Conservation (phyloP, 2,329 filamentous ascomycete species). For the Pestalotiopsis sp. region DNA sequence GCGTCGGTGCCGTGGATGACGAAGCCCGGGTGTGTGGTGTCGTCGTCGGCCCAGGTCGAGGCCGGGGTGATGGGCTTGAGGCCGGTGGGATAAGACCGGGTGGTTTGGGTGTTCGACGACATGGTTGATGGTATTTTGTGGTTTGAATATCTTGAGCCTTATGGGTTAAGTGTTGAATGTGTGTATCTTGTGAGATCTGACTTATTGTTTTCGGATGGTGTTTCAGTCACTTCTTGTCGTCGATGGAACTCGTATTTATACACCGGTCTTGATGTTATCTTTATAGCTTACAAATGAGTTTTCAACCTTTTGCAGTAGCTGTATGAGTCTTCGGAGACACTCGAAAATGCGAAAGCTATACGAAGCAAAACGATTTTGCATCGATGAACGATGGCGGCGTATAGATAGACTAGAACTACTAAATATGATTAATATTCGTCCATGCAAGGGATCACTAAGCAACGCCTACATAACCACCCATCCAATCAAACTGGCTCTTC, state of each 20-base stretch:
- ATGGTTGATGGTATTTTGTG: not conserved
- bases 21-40: conserved; percentile 8
- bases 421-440: not conserved
- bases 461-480: not conserved
- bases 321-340: not conserved
- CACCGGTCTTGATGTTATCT: not conserved
- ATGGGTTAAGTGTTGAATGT: not conserved
- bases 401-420: no score
- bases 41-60: conserved; percentile 2
- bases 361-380: no score
- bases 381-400: not conserved
- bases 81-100: not conserved
- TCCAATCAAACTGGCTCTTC: not conserved
- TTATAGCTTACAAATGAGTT: not conserved
- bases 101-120: not conserved
- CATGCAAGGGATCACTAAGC: not conserved
- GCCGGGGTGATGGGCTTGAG: not conserved
- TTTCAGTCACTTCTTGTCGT: not conserved
- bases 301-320: not conserved
- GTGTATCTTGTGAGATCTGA: not conserved
- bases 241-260: not conserved
- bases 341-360: no score
- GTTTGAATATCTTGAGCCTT: not conserved
- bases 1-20: conserved; percentile 8
- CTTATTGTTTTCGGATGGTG: not conserved